Conservation (phyloP, 768 basidiomycete species). For the Krasilnikovozyma curviuscula region DNA sequence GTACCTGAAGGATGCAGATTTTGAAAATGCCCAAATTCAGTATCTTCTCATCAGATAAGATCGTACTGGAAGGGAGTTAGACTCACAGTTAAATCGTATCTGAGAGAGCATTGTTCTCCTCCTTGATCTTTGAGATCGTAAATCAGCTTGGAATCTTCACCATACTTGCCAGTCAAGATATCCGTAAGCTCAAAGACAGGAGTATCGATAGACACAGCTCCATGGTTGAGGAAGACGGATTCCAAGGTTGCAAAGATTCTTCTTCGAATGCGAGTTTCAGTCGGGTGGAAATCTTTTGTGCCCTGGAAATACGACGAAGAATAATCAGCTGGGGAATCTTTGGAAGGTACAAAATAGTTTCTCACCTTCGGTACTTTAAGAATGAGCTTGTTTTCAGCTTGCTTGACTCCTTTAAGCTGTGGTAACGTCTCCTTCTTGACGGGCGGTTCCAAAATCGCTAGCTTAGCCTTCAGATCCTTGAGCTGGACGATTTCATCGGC, state of each 20-base stretch:
- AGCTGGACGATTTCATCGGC: slow-evolving; percentile 13
- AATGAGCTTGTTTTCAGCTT: slow-evolving; percentile 35
- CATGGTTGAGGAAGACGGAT: slow-evolving; percentile 68
- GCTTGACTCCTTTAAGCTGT: slow-evolving; percentile 33
- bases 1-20: slow-evolving; percentile 32
- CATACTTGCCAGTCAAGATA: slow-evolving; percentile 63
- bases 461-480: slow-evolving; percentile 13
- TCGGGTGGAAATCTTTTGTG: slow-evolving; percentile 81
- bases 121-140: slow-evolving; percentile 96
- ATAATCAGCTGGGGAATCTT: neutral
- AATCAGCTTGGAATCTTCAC: slow-evolving; percentile 91
- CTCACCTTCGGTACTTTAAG: slow-evolving; percentile 88
- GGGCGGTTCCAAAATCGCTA: neutral
- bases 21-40: neutral
- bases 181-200: slow-evolving; percentile 98
- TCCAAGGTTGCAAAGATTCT: slow-evolving; percentile 77
- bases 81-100: slow-evolving; percentile 80
- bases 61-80: neutral
- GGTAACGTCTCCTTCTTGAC: slow-evolving; percentile 25
- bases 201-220: slow-evolving; percentile 83
- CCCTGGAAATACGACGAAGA: slow-evolving; percentile 37
- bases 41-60: neutral
- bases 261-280: slow-evolving; percentile 77
- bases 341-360: neutral
- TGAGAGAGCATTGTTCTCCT: slow-evolving; percentile 78